These are phyloP conservation scores for Tetrahymena thermophila DNA, from an alignment of 73 alveolate species.

Conservation along the genomic window DNA sequence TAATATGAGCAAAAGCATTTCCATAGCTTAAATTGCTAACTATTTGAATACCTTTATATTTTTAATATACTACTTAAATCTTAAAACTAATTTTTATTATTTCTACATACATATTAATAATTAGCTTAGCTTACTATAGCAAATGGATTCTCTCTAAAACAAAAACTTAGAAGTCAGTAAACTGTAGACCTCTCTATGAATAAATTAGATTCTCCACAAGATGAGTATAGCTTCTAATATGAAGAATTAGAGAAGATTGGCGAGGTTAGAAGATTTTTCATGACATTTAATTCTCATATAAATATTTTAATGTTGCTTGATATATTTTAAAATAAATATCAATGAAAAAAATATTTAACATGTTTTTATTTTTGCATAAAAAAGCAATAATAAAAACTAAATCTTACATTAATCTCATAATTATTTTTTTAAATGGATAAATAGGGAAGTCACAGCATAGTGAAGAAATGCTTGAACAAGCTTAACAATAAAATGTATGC, in stretches of 20 bases:
- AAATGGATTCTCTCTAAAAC: background rate
- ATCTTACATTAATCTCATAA: background rate
- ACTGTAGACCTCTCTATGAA: background rate
- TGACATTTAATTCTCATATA: background rate
- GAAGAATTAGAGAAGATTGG: background rate
- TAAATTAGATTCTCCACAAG: background rate
- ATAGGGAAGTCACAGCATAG: background rate
- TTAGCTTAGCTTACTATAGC: background rate
- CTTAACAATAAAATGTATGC: background rate
- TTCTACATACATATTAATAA: background rate
- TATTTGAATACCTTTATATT: background rate
- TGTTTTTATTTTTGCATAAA: background rate
- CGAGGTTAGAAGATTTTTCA: background rate
- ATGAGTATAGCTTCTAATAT: background rate
- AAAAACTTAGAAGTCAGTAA: background rate
- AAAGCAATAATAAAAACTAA: background rate
- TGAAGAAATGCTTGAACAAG: background rate
- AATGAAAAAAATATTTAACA: background rate
- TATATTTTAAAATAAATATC: too few relatives aligned
- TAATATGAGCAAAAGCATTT: background rate
- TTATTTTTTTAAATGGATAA: background rate
- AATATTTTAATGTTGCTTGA: too few relatives aligned
- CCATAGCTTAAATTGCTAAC: background rate
- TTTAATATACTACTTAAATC: background rate
- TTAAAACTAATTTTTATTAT: background rate